Base-by-base conservation (phyloP, 352 stramenopile genomes). In the Globisporangium acanthophoron region DNA sequence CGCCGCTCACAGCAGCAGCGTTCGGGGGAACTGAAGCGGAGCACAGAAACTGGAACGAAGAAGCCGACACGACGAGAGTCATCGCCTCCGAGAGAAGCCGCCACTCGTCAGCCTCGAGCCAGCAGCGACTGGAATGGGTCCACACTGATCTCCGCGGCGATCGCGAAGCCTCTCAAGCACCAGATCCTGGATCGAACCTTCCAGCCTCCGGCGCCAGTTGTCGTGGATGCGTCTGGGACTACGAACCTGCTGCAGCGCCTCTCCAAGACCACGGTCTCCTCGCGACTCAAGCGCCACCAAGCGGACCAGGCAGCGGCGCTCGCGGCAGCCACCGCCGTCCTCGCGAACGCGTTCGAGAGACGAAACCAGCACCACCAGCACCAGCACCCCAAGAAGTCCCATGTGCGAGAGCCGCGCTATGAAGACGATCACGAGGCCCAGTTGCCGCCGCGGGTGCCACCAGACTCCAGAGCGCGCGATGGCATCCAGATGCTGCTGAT, bases 141-240 rank as follows among this genome's bases (percentile, higher is more conserved):
- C 0, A 89, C 79, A 0, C 67, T 78, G 24, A 40, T 89, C 41
- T 63, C 64, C 29, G 56, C 50, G 41, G 53, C 57, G 11, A 37
- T 54, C 2, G 37, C 61, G 2, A 82, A 84, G 54, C 53, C 67
- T 7, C 67, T 89, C 35, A 68, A 73, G 18, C 76, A 89, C 47
- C 79, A 89, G 64, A 74, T 89, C 52, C 61, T 89, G 29, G 67
- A 65, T 50, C 74, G 76, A 16, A 84, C 61, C 9, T 89, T 74
- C 31, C 66, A 80, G 51, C 79, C 79, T 7, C 71, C 76, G 40
- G 64, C 67, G 9, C 58, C 74, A 0, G 54, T 76, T 15, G 61
- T 70, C 11, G 72, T 85, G 15, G 62, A 69, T 5, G 58, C 64
- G 0, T 71, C 71, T 7, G 63, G 70, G 9, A 56, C 76, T 5